Evolutionary conservation across 148 eudicot genomes (phyloP).

Genomic region (Limonium bicolor): DNA sequence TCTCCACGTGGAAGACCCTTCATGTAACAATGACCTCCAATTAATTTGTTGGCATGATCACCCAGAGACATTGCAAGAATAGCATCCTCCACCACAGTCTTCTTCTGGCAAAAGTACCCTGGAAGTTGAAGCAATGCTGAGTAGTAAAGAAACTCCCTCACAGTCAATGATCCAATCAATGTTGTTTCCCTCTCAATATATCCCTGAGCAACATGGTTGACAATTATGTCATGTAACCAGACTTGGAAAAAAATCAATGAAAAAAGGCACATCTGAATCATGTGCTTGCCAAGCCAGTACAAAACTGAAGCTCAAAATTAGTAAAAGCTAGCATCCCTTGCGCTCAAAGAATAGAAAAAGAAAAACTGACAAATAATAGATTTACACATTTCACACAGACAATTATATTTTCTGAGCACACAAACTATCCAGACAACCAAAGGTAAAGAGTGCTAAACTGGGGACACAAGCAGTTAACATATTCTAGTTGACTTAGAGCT

Average conservation of each 20-base stretch:
- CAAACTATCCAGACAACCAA: too few relatives aligned
- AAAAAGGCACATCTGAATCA: background rate
- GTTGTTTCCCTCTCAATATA: constrained; percentile 88
- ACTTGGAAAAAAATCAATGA: background rate
- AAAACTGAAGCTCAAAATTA: too few relatives aligned
- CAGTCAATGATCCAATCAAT: constrained; percentile 84
- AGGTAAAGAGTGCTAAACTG: too few relatives aligned
- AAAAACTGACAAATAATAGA: too few relatives aligned
- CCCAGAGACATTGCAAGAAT: constrained; percentile 83
- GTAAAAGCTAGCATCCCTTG: too few relatives aligned
- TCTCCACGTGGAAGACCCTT: constrained; percentile 95
- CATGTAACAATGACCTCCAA: constrained; percentile 94
- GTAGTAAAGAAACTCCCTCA: constrained; percentile 90
- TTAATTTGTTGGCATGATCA: constrained; percentile 82
- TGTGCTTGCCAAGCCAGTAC: too few relatives aligned
- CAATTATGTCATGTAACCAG: background rate
- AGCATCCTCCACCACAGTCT: constrained; percentile 84
- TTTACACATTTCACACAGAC: too few relatives aligned
- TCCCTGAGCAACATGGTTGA: constrained; percentile 39
- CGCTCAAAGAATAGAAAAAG: too few relatives aligned
- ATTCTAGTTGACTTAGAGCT: too few relatives aligned
- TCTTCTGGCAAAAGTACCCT: constrained; percentile 69
- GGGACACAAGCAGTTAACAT: too few relatives aligned
- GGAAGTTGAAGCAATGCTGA: constrained; percentile 96
- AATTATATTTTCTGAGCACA: too few relatives aligned